A percentile compares a stretch with the other conserved stretches of the same genome.
These are phyloP conservation scores for Acrodontium crateriforme DNA, from an alignment of 2,329 filamentous ascomycete genomes.

Conservation along the genomic window DNA sequence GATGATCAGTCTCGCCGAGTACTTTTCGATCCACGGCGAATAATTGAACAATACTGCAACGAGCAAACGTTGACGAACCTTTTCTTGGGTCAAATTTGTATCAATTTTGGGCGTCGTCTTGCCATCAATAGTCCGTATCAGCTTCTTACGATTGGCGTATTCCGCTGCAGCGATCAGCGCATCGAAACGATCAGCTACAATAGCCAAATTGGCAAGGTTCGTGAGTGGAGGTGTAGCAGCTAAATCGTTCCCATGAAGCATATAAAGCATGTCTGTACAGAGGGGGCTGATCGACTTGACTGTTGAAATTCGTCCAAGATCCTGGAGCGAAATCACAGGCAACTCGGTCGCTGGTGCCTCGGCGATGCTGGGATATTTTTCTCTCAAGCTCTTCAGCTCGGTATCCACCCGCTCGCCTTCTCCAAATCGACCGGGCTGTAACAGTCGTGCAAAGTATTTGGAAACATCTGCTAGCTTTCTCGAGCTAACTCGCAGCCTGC, in stretches of 20 bases:
- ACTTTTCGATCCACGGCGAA: slow-evolving; percentile 43
- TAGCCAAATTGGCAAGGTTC: slow-evolving; percentile 52
- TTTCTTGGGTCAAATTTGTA: slow-evolving; percentile 42
- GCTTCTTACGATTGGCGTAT: slow-evolving; percentile 37
- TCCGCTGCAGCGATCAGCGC: slow-evolving; percentile 42
- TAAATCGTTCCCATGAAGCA: slow-evolving; percentile 45
- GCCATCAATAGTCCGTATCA: slow-evolving; percentile 28
- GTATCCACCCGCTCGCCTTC: slow-evolving; percentile 45
- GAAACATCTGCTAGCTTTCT: slow-evolving; percentile 46
- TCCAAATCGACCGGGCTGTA: slow-evolving; percentile 48
- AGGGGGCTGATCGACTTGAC: slow-evolving; percentile 39
- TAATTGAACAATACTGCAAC: slow-evolving; percentile 53
- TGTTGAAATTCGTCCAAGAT: slow-evolving; percentile 56
- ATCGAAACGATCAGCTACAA: slow-evolving; percentile 62
- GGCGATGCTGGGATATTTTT: slow-evolving; percentile 34
- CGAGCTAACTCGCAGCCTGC: slow-evolving; percentile 51
- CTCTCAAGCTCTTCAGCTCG: slow-evolving; percentile 37
- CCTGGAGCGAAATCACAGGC: slow-evolving; percentile 49
- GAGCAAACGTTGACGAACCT: slow-evolving; percentile 54
- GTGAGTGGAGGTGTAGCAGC: slow-evolving; percentile 34
- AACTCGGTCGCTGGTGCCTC: slow-evolving; percentile 33
- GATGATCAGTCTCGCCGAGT: slow-evolving; percentile 52
- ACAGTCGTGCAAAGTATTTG: slow-evolving; percentile 54
- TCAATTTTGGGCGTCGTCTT: slow-evolving; percentile 29
- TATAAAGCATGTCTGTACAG: slow-evolving; percentile 52